phyloP scores from a whole-genome alignment of 176 grass and related monocot genomes.

The Eremochloa ophiuroides region DNA sequence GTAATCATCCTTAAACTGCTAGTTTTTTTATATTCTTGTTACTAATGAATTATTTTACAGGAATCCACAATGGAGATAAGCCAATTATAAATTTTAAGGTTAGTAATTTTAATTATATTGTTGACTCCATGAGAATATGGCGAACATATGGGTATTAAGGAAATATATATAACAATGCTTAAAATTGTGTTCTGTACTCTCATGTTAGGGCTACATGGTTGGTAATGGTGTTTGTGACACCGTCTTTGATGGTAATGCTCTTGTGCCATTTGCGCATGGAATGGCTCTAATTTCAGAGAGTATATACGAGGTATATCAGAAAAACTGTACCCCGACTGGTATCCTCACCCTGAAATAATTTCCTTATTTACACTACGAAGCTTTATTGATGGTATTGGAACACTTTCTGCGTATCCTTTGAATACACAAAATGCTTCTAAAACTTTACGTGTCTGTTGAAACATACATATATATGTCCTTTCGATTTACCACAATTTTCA shows the following conservation, averaged over 20 bases:
- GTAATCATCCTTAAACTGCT: neutral
- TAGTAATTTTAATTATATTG: neutral
- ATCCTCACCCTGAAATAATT: neutral
- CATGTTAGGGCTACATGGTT: constrained; percentile 83
- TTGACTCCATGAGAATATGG: neutral
- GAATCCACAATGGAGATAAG: constrained; percentile 53
- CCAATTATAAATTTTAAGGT: constrained; percentile 91
- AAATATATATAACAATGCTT: neutral
- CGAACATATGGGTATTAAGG: neutral
- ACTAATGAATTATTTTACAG: constrained; percentile 35
- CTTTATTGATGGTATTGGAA: neutral
- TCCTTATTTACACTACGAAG: neutral
- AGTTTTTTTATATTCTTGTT: neutral
- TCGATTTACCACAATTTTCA: neutral
- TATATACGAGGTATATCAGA: constrained; percentile 51
- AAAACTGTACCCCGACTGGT: neutral
- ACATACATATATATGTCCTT: neutral
- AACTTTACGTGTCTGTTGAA: neutral
- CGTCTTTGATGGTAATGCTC: constrained; percentile 86
- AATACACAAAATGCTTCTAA: neutral
- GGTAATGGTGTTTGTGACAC: constrained; percentile 89
- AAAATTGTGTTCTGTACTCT: neutral
- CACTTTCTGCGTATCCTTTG: neutral
- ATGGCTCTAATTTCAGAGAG: constrained; percentile 86
- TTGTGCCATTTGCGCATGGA: constrained; percentile 96